Base-by-base conservation (phyloP, 1,284 basidiomycete genomes). In the Veloporphyrellus conicus region DNA sequence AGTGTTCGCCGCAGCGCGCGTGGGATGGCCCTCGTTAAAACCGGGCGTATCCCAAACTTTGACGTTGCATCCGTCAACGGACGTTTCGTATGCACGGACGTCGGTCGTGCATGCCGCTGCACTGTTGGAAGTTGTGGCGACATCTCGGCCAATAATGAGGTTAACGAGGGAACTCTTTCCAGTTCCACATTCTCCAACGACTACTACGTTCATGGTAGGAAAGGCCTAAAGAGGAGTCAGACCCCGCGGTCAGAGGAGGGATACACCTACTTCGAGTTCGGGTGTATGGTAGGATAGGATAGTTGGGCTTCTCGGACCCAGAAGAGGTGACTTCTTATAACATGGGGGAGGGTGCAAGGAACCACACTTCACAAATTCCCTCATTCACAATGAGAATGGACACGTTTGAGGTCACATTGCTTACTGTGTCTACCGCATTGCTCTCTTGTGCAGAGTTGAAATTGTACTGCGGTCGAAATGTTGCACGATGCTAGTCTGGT, bases 151-250 rank as follows among this genome's bases (percentile, higher is more conserved):
- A 1, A 52, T 6, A 25, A 61, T 43, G 10, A 63, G 32, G 38
- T 61, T 63, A 4, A 62, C 43, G n/a, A 63, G 41, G 11, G 53
- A 62, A 12, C 58, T 59, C 36, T 63, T 61, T 34, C 61, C 58
- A 16, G 43, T 48, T 5, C 59, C 58, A 3, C 49, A 54, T 45
- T 63, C 61, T 10, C 59, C 59, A 34, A 22, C 45, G 16, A 63
- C 28, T 31, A 61, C 43, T 23, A 61, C 14, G 36, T 59, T 57
- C 60, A 58, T 53, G 39, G 18, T 18, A 15, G 22, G 22, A 34
- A 37, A 34, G 14, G 19, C 10, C 31, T 54, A 15, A 15, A 37
- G 12, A 38, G 6, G 25, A 6, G 14, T 56, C n/a, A 58, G 45
- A 29, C 19, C 14, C 22, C 4, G 18, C 3, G 6, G 25, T 22